Percentiles rank a stretch among this genome's conserved stretches.
phyloP scores from a whole-genome alignment of 495 filamentous ascomycete species.

The Elaphomyces granulatus region DNA sequence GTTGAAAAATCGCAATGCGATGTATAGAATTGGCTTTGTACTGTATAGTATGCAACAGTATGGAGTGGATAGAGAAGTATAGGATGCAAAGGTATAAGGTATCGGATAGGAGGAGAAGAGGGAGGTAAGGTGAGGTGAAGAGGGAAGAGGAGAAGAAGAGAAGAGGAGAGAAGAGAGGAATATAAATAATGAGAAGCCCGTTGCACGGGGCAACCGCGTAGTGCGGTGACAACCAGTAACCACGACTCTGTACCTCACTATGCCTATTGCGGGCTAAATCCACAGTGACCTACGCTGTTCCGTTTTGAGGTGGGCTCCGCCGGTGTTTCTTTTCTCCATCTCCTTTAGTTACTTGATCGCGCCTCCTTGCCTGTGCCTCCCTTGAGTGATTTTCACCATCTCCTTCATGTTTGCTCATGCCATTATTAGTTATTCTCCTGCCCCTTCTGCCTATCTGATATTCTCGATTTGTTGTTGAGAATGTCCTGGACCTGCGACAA shows the following conservation, averaged over 20 bases:
- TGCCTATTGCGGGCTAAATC: too few species aligned
- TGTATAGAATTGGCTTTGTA: background rate
- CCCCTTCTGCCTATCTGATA: background rate
- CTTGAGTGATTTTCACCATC: too few species aligned
- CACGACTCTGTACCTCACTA: too few species aligned
- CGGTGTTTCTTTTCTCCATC: too few species aligned
- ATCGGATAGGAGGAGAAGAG: slow-evolving; percentile 16
- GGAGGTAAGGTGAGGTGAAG: slow-evolving; percentile 7
- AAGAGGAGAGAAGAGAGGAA: slow-evolving; percentile 10
- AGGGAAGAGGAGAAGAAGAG: slow-evolving; percentile 1
- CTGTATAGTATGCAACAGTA: slow-evolving; percentile 8
- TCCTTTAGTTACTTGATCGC: too few species aligned
- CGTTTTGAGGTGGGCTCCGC: too few species aligned
- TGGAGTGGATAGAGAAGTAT: slow-evolving; percentile 4
- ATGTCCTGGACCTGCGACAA: too few species aligned
- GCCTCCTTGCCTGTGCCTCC: too few species aligned
- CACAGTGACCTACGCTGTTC: too few species aligned
- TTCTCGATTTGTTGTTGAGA: background rate
- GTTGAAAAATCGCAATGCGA: slow-evolving; percentile 33
- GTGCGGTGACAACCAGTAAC: too few species aligned
- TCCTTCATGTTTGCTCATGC: slow-evolving; percentile 6
- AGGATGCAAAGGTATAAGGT: slow-evolving; percentile 15
- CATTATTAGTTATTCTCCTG: slow-evolving; percentile 3
- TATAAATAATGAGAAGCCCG: slow-evolving; percentile 28
- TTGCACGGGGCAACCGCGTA: too few species aligned